Conservation (phyloP, 2,329 filamentous ascomycete species). For the Colletotrichum chrysophilum region DNA sequence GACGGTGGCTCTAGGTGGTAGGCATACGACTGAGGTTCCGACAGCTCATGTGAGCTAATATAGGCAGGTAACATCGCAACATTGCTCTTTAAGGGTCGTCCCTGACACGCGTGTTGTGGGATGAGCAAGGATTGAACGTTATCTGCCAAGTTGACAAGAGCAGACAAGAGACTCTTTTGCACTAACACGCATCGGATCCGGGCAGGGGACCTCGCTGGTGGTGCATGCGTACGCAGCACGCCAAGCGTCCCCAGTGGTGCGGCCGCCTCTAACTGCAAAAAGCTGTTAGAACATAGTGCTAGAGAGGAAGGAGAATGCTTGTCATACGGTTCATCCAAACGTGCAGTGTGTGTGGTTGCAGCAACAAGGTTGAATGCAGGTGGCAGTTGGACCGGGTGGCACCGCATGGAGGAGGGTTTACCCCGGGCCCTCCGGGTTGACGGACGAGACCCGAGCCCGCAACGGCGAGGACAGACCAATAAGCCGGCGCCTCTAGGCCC, state of each 20-base stretch:
- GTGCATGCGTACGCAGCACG: not conserved
- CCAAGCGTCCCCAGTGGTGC: not conserved
- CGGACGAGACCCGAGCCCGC: not conserved
- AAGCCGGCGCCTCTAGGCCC: not conserved
- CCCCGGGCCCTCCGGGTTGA: not conserved
- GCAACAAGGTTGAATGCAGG: not conserved
- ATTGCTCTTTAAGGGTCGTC: not conserved
- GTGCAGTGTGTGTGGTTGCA: not conserved
- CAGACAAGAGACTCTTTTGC: not conserved
- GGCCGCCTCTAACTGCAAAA: not conserved
- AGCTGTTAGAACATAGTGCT: not conserved
- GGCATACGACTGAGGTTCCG: not conserved
- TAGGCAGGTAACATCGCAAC: slow-evolving; percentile 2
- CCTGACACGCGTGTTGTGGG: not conserved
- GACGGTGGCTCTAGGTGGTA: not conserved
- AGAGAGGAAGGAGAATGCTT: not conserved
- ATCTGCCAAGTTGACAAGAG: not conserved
- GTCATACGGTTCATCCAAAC: not conserved
- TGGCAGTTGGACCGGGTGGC: not conserved
- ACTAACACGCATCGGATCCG: not conserved
- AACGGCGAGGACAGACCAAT: not conserved
- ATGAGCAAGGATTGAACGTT: not conserved
- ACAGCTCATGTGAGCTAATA: not conserved
- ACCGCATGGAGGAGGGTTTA: not conserved
- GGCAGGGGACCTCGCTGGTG: not conserved